Evolutionary conservation across 192 early-diverging fungal genomes (phyloP), one percentile per base, ranked within the genome.

Genomic region (Coemansia sp.): DNA sequence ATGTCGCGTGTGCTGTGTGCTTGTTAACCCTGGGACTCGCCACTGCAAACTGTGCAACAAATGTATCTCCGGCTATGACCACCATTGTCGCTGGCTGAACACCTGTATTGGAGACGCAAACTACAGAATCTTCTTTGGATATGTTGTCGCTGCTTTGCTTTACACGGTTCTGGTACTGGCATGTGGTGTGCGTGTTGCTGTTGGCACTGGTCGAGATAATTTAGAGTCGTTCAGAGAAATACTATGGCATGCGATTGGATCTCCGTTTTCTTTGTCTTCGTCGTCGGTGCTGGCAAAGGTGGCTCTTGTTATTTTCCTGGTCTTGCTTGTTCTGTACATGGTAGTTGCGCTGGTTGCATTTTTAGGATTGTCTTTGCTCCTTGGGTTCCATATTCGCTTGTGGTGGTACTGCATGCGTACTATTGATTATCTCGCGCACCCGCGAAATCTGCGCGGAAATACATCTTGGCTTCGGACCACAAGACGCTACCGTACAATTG

Each of bases 31-130:
- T 0, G 64, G 66, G 12, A 77, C 80, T 4, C 69, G 75, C 32
- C 80, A 82, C 54, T 82, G 80, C 66, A 82, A 82, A 58, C 66
- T 73, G 51, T 82, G 80, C 72, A 82, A 82, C 68, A 76, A 73
- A 49, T 82, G 80, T 32, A 66, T 82, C n/a, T 67, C 63, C n/a
- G 80, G 80, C 36, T 82, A 77, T 55, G 74, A 77, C 67, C 80
- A 82, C 66, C 80, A 82, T 43, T 82, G 80, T 42, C 72, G 76
- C 55, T 83, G 71, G 67, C 69, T 83, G 26, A 77, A 77, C 63
- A 74, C 75, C 4, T 83, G 80, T 48, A 68, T 83, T 26, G 80
- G 75, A 11, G 52, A 48, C n/a, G 49, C 57, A 13, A 83, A 83
- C 69, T 83, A 83, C 47, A 41, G 63, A 7, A 6, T 62, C 41